Conservation (phyloP, 306 rosid species). For the Glycine tomentella region DNA sequence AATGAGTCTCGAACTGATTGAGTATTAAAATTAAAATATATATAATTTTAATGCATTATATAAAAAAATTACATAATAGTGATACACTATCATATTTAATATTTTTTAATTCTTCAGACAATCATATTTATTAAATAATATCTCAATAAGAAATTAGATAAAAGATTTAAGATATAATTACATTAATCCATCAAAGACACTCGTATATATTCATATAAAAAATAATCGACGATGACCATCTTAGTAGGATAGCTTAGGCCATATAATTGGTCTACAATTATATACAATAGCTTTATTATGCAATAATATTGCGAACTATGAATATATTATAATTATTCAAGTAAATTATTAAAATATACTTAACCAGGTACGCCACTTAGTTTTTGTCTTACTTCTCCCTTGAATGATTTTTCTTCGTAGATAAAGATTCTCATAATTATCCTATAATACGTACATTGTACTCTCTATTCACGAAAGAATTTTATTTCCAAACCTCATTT, state of each 20-base stretch:
- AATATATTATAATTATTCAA: background rate
- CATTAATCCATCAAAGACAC: background rate
- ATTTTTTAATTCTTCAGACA: too few species aligned
- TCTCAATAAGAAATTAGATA: background rate
- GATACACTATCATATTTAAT: background rate
- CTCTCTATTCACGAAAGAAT: background rate
- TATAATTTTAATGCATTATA: background rate
- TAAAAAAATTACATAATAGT: background rate
- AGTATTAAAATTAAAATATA: background rate
- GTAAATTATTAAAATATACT: slow-evolving; percentile 30
- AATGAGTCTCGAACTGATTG: background rate
- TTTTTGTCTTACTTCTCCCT: slow-evolving; percentile 3
- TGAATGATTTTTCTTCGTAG: background rate
- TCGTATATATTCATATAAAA: background rate
- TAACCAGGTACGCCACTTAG: slow-evolving; percentile 33
- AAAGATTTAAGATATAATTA: background rate
- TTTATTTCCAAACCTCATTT: slow-evolving; percentile 29
- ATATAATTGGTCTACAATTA: background rate
- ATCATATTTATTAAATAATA: background rate
- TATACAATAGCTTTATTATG: background rate
- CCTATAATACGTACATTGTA: slow-evolving; percentile 1
- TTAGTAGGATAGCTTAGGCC: background rate
- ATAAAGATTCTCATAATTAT: slow-evolving; percentile 28
- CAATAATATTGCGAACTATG: background rate
- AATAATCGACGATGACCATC: background rate